Base-by-base conservation (phyloP, 768 basidiomycete genomes). In the Pholiota conissans region DNA sequence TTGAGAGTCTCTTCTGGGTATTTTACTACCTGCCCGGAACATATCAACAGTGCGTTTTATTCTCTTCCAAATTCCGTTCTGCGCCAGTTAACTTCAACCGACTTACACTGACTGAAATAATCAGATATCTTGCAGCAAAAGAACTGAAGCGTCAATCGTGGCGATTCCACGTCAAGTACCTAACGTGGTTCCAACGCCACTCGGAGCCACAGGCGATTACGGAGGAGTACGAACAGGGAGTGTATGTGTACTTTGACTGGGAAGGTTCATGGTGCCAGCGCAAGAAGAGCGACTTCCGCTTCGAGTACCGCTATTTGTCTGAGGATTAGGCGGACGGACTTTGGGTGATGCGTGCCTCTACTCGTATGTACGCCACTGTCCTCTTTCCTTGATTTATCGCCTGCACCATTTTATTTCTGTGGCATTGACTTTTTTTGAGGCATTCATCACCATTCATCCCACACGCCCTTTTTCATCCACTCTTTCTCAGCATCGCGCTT, bases 191-290 rank as follows among this genome's bases (percentile, higher is more conserved):
- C 85, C 97, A 98, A 73, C 86, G 97, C 34, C 93, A 97, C 67
- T 95, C 93, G 22, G 95, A 98, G 68, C 97, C 97, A 8, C 93
- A 96, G 68, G 95, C 95, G 1, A 98, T 99, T 71, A 99, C 97
- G 52, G 96, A 98, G 65, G 96, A 98, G 71, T 99, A 98, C 72
- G 97, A 99, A 74, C 95, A 98, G 76, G 97, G 97, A 13, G 94
- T 97, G 13, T 99, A 99, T 73, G 91, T 97, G 30, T 99, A 99
- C 80, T 98, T 98, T 72, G 96, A 98, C 74, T 98, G 95, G 95
- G 95, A 98, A 72, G 93, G 93, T 49, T 93, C 91, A 61, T 99
- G 96, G 97, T 97, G 95, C 72, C 94, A 96, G 71, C 83, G 96
- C 69, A 93, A 95, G 79, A 99, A 99, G 81, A 88, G 90, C 69